Evolutionary conservation across 2,329 filamentous ascomycete genomes (phyloP).

Genomic region (Alternaria metachromatica): DNA sequence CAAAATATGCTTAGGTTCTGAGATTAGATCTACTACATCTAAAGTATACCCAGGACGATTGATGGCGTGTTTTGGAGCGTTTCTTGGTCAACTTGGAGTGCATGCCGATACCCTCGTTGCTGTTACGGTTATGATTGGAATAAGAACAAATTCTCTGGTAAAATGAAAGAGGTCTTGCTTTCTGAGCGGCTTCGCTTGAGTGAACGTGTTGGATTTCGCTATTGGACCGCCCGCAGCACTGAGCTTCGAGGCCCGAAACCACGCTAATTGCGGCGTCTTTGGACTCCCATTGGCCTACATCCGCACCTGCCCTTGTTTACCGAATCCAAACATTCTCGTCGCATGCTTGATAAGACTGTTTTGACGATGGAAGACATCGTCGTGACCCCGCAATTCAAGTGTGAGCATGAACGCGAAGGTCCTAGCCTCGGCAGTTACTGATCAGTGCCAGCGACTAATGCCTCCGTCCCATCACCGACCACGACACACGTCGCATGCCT

Average conservation of each 20-base stretch:
- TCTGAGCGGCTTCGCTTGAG: background rate
- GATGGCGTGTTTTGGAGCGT: conserved; percentile 8
- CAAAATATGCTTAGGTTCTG: conserved; percentile 7
- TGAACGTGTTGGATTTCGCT: background rate
- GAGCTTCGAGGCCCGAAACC: background rate
- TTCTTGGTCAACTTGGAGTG: conserved; percentile 24
- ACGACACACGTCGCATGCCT: conserved; percentile 50
- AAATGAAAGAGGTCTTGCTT: background rate
- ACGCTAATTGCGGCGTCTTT: conserved; percentile 17
- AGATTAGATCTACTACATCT: conserved; percentile 18
- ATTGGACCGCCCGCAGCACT: background rate
- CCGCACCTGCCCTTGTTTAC: conserved; percentile 36
- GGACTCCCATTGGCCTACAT: conserved; percentile 27
- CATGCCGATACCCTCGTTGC: conserved; percentile 46
- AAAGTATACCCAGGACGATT: conserved; percentile 22
- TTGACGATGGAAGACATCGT: conserved; percentile 36
- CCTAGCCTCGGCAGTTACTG: conserved; percentile 8
- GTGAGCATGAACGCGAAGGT: conserved; percentile 10
- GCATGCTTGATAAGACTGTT: conserved; percentile 7
- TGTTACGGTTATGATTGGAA: conserved; percentile 27
- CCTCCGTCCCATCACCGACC: conserved; percentile 48
- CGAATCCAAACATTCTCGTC: conserved; percentile 27
- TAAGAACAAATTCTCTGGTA: conserved; percentile 5
- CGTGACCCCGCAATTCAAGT: conserved; percentile 42
- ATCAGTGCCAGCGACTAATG: conserved; percentile 34